Evolutionary conservation across 2,329 filamentous ascomycete species (phyloP).

Genomic region (Exserohilum rostratum): DNA sequence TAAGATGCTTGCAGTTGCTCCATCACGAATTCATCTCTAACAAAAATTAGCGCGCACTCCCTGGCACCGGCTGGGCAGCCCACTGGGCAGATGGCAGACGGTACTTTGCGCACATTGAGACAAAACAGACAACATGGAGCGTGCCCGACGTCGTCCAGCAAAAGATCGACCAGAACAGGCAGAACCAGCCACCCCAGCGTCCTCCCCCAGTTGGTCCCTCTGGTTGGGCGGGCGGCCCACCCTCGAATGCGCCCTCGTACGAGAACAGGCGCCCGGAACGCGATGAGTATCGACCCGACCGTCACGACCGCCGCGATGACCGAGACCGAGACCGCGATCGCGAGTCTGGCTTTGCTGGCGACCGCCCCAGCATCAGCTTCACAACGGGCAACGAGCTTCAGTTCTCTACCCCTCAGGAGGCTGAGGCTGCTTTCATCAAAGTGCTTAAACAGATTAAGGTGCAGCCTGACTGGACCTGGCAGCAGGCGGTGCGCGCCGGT

Average conservation of each 20-base stretch:
- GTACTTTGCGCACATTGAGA: constrained; percentile 93
- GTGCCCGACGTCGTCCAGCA: constrained; percentile 76
- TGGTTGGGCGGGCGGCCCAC: constrained; percentile 66
- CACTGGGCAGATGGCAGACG: constrained; percentile 78
- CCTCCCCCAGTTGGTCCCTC: constrained; percentile 50
- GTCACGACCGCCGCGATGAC: constrained; percentile 32
- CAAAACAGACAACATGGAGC: constrained; percentile 91
- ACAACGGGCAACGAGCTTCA: constrained; percentile 60
- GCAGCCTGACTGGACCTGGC: constrained; percentile 91
- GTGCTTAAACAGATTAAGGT: constrained; percentile 83
- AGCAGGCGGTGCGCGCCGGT: constrained; percentile 82
- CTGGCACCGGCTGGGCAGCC: constrained; percentile 91
- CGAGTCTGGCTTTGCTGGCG: constrained; percentile 53
- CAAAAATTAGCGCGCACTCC: constrained; percentile 71
- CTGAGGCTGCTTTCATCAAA: constrained; percentile 91
- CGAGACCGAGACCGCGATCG: constrained; percentile 50
- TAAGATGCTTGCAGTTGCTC: constrained; percentile 46
- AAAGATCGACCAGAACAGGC: constrained; percentile 78
- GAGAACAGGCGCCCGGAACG: constrained; percentile 42
- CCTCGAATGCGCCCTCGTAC: constrained; percentile 48
- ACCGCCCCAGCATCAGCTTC: constrained; percentile 41
- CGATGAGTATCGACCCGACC: constrained; percentile 37
- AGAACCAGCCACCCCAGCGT: constrained; percentile 49
- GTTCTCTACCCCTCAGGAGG: constrained; percentile 71
- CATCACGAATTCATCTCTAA: constrained; percentile 12